Conservation (phyloP, 768 basidiomycete genomes). For the Agrocybe praecox region DNA sequence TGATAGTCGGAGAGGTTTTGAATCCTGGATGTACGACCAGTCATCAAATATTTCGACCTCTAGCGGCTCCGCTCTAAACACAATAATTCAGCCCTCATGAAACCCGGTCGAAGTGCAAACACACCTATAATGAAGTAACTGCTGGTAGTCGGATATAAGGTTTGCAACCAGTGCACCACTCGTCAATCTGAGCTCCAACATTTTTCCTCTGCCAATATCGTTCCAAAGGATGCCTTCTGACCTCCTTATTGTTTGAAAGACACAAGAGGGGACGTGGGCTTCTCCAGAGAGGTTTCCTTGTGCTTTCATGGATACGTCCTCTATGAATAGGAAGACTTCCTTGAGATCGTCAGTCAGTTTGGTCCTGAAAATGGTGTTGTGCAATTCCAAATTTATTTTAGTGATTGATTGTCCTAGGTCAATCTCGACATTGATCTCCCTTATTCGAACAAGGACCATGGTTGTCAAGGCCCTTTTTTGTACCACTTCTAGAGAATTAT, state of each 20-base stretch:
- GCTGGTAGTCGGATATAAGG: conserved; percentile 78
- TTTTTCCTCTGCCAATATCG: conserved; percentile 42
- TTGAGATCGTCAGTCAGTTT: conserved; percentile 60
- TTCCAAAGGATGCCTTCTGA: conserved; percentile 39
- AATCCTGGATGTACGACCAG: conserved; percentile 59
- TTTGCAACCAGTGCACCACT: conserved; percentile 68
- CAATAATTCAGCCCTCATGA: not conserved
- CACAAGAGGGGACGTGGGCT: conserved; percentile 65
- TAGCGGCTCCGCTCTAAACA: conserved; percentile 73
- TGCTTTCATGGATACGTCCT: conserved; percentile 66
- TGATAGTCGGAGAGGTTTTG: conserved; percentile 64
- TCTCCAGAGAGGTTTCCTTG: conserved; percentile 74
- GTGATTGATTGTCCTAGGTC: conserved; percentile 90
- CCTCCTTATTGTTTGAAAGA: conserved; percentile 74
- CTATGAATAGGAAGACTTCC: conserved; percentile 68
- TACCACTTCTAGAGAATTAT: conserved; percentile 2
- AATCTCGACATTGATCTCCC: conserved; percentile 71
- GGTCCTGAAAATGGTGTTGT: conserved; percentile 65
- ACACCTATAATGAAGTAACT: conserved; percentile 75
- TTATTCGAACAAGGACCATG: conserved; percentile 67
- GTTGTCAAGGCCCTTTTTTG: conserved; percentile 55
- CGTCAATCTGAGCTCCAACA: conserved; percentile 76
- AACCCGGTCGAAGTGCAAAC: conserved; percentile 8
- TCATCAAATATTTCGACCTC: conserved; percentile 78
- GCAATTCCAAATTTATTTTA: conserved; percentile 63